These are phyloP conservation scores for Opeltia flavorubescens DNA, from an alignment of 495 filamentous ascomycete genomes.

Conservation along the genomic window DNA sequence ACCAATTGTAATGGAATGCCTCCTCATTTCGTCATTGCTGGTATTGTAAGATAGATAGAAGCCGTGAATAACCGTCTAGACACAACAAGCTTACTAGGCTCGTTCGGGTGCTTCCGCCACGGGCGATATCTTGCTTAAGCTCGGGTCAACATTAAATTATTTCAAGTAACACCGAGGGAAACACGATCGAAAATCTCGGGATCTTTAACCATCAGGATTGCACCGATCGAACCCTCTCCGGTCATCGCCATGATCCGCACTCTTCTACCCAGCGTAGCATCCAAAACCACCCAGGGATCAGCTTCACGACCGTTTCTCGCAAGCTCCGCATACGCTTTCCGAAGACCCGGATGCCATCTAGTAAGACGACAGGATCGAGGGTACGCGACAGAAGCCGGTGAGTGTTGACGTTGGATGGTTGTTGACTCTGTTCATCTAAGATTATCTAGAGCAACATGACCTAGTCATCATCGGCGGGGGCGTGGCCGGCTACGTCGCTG, in stretches of 20 bases:
- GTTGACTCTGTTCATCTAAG: conserved; percentile 5
- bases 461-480: conserved; percentile 93
- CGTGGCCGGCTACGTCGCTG: conserved; percentile 96
- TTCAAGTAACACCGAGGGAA: too few relatives aligned
- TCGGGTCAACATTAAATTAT: too few relatives aligned
- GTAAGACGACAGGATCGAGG: conserved; percentile 48
- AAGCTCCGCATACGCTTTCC: conserved; percentile 32
- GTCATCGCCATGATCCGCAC: conserved; percentile 52
- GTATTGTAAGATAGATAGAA: too few relatives aligned
- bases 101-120: too few relatives aligned
- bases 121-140: too few relatives aligned
- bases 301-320: conserved; percentile 36
- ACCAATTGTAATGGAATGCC: too few relatives aligned
- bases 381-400: conserved; percentile 73
- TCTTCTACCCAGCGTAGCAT: conserved; percentile 50
- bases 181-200: too few relatives aligned
- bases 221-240: conserved; percentile 10
- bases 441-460: conserved; percentile 64
- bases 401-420: conserved; percentile 15
- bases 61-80: too few relatives aligned
- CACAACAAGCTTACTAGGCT: too few relatives aligned
- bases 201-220: too few relatives aligned
- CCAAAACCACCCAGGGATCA: conserved; percentile 54
- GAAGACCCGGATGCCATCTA: conserved; percentile 42
- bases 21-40: too few relatives aligned